Evolutionary conservation across 371 early-diverging fungal species (phyloP), one percentile per base, ranked within the genome.

Genomic region (Apophysomyces trapeziformis): DNA sequence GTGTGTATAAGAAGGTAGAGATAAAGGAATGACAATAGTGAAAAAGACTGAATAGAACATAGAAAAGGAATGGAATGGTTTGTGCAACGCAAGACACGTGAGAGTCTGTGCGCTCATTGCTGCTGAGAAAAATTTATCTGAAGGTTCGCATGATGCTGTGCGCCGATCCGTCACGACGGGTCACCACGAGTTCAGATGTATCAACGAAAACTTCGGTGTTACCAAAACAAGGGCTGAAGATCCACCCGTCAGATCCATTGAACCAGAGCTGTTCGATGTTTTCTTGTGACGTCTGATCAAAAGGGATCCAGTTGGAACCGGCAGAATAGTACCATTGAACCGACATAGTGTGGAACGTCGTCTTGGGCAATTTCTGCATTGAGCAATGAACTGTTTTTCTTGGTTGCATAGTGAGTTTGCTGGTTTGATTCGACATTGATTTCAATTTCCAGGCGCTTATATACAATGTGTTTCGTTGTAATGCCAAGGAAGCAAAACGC

Each of bases 251-350:
- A 11, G n/a, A n/a, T 50, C 65, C 68, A 3, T 21, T 32, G 12
- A 66, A 66, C 63, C 68, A 72, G 5, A 72, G 36, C 5, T 61
- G 54, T 37, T 72, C 72, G 46, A 72, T 65, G 2, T 18, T 47
- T 12, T 35, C 35, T 41, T 68, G 64, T 6, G 72, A 46, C 18
- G 60, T 59, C 7, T 43, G 11, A 38, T 72, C 72, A 26, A 72
- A 72, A 2, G 72, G 61, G 9, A 70, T 46, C 71, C 71, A 70
- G 11, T 43, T 13, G 38, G 60, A 46, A 8, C 71, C 71, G 14
- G 71, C 64, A 39, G 67, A 56, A 36, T 66, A 70, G 18, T 60
- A 60, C 71, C 71, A 70, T 46, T 66, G 57, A 6, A 57, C 37
- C 16, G 57, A 35, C 71, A 70, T 70, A 39, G 7, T 65, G 32